A percentile compares a stretch with the other conserved stretches of the same genome.
phyloP scores from a whole-genome alignment of 345 rosid species.

The Toxicodendron radicans region DNA sequence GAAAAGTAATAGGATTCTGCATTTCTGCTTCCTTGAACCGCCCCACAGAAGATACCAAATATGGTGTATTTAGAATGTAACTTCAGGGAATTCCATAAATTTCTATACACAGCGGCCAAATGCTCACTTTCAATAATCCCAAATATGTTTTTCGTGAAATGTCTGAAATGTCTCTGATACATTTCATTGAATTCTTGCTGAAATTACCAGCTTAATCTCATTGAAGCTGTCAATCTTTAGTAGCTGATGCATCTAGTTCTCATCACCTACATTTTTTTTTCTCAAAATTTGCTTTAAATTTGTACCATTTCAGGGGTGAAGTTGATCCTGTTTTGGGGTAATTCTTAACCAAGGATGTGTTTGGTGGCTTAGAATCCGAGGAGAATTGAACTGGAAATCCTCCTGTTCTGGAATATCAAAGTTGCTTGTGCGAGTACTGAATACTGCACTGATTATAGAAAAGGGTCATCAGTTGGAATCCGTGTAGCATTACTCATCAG shows the following conservation, averaged over 20 bases:
- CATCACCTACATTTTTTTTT: background rate
- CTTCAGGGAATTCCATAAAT: background rate
- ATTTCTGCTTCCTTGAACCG: constrained; percentile 70
- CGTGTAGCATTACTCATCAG: too few species aligned
- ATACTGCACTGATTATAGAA: too few species aligned
- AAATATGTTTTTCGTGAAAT: background rate
- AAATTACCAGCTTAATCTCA: background rate
- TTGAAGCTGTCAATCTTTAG: background rate
- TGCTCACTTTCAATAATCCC: background rate
- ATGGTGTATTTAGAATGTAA: constrained; percentile 93
- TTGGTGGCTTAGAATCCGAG: too few species aligned
- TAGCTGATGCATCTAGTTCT: background rate
- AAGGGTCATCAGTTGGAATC: too few species aligned
- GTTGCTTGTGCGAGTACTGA: too few species aligned
- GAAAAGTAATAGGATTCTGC: constrained; percentile 67
- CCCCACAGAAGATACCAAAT: constrained; percentile 62
- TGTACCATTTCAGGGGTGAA: too few species aligned
- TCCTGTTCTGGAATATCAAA: too few species aligned
- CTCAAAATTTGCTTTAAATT: background rate
- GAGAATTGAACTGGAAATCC: too few species aligned
- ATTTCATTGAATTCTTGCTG: background rate
- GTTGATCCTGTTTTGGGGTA: background rate
- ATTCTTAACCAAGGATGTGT: too few species aligned
- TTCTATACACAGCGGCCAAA: background rate
- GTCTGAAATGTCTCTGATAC: too few species aligned